Percentiles rank a stretch among this genome's conserved stretches.
These are phyloP conservation scores for Amyloporia xantha DNA, from an alignment of 768 basidiomycete genomes.

Conservation along the genomic window DNA sequence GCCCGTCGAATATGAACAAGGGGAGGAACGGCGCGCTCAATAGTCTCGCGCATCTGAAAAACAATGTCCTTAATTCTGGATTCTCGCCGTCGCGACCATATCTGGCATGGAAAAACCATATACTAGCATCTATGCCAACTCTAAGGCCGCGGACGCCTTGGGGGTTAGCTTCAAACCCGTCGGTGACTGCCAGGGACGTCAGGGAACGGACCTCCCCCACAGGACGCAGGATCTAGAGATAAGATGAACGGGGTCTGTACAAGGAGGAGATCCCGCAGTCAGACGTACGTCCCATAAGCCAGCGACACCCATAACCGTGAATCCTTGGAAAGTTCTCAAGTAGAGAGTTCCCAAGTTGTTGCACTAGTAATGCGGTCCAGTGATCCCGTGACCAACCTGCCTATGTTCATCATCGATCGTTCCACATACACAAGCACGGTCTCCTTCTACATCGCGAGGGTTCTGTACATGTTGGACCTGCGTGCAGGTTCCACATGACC, in stretches of 20 bases:
- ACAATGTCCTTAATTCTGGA: slow-evolving; percentile 75
- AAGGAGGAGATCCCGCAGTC: too few species aligned
- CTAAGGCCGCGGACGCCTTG: slow-evolving; percentile 65
- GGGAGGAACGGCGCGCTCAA: slow-evolving; percentile 77
- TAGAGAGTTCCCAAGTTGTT: too few species aligned
- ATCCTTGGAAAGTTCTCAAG: too few species aligned
- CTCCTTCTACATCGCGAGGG: too few species aligned
- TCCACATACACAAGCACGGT: too few species aligned
- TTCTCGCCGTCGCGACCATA: slow-evolving; percentile 79
- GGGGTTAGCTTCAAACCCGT: slow-evolving; percentile 70
- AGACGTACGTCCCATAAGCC: slow-evolving; percentile 21
- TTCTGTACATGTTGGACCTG: too few species aligned
- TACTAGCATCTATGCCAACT: slow-evolving; percentile 79
- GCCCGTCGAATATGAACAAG: slow-evolving; percentile 90
- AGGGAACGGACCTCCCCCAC: slow-evolving; percentile 68
- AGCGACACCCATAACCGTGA: slow-evolving; percentile 18
- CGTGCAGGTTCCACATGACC: too few species aligned
- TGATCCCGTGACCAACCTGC: neutral
- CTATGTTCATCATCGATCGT: neutral
- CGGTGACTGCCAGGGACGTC: slow-evolving; percentile 64
- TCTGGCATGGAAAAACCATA: slow-evolving; percentile 78
- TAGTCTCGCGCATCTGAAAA: slow-evolving; percentile 80
- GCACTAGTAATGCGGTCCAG: too few species aligned
- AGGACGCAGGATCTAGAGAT: slow-evolving; percentile 55
- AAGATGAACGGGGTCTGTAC: neutral